A percentile compares a stretch with the other conserved stretches of the same genome.
phyloP scores from a whole-genome alignment of 2,329 filamentous ascomycete species.

The Akanthomyces muscarius region DNA sequence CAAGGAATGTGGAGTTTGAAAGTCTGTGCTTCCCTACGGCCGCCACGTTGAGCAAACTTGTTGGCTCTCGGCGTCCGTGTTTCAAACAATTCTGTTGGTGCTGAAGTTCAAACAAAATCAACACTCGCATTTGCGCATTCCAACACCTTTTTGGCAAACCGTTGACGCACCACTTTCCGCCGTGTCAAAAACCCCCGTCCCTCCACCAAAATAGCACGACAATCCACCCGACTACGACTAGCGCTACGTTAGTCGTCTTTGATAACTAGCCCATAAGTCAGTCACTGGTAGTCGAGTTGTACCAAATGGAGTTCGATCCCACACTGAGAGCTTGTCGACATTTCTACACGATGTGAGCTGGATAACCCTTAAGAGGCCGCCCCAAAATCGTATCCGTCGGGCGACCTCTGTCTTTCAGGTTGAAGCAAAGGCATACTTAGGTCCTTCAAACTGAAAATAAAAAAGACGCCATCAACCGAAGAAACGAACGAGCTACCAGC shows the following conservation, averaged over 20 bases:
- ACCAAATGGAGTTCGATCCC: no score
- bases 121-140: no score
- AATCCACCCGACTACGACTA: conserved; percentile 2
- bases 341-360: no score
- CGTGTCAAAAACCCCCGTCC: not conserved
- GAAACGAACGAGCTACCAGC: not conserved
- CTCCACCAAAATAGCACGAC: not conserved
- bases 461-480: not conserved
- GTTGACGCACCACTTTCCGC: not conserved
- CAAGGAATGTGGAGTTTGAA: not conserved
- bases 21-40: not conserved
- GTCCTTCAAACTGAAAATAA: no score
- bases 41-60: not conserved
- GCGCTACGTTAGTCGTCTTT: no score
- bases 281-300: no score
- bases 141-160: not conserved
- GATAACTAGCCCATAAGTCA: not conserved
- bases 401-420: no score
- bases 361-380: no score
- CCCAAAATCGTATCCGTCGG: no score
- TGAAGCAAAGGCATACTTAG: no score
- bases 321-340: no score
- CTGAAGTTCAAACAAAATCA: not conserved
- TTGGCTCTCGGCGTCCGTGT: not conserved
- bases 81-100: not conserved